These are phyloP conservation scores for Cicer pinnatifidum DNA, from an alignment of 306 rosid genomes.

Conservation along the genomic window DNA sequence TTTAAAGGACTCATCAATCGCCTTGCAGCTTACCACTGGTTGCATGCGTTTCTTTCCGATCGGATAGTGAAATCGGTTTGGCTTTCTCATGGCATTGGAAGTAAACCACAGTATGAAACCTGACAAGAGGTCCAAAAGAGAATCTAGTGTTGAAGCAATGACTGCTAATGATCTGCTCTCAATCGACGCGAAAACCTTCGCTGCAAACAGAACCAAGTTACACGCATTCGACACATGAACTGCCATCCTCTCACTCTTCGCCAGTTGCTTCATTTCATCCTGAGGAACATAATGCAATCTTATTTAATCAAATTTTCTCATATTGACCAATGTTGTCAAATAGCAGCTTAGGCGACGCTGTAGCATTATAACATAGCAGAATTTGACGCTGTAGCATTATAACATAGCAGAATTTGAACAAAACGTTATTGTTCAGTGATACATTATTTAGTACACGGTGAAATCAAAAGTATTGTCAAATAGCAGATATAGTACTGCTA, in stretches of 20 bases:
- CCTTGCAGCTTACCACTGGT: slow-evolving; percentile 64
- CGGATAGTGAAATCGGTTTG: slow-evolving; percentile 74
- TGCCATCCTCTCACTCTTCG: slow-evolving; percentile 69
- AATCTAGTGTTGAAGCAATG: slow-evolving; percentile 85
- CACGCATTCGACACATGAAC: slow-evolving; percentile 61
- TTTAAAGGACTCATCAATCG: background rate
- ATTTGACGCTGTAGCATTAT: no score
- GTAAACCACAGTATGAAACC: slow-evolving; percentile 90
- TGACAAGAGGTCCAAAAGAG: slow-evolving; percentile 82
- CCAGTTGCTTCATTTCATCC: slow-evolving; percentile 75
- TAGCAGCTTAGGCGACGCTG: no score
- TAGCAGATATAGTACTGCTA: no score
- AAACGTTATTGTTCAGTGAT: no score
- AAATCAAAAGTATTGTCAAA: no score
- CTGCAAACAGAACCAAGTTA: slow-evolving; percentile 69
- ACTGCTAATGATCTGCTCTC: slow-evolving; percentile 76
- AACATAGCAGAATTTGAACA: no score
- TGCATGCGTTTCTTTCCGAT: slow-evolving; percentile 93
- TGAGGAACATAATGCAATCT: slow-evolving; percentile 40
- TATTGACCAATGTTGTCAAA: no score
- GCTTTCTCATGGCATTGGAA: slow-evolving; percentile 66
- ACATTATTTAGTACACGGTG: no score
- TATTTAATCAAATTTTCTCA: slow-evolving; percentile 2
- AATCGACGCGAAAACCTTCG: slow-evolving; percentile 74
- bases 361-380: no score